phyloP scores from a whole-genome alignment of 2,329 filamentous ascomycete species.

The Arthrinium phaeospermum region DNA sequence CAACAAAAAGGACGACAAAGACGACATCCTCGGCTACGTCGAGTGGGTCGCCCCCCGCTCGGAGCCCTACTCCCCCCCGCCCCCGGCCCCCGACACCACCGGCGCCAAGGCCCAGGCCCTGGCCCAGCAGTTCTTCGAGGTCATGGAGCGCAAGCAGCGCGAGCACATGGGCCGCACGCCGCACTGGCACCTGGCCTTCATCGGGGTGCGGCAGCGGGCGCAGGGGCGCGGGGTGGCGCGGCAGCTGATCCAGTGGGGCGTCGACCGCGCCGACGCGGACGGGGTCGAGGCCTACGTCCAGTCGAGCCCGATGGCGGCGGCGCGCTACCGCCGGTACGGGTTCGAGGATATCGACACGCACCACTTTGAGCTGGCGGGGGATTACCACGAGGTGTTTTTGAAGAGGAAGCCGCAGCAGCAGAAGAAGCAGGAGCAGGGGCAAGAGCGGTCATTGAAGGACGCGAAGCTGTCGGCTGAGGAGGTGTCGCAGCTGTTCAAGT shows the following conservation, averaged over 20 bases:
- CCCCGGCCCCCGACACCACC: slow-evolving; percentile 46
- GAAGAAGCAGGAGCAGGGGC: background rate
- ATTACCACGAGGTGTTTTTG: slow-evolving; percentile 12
- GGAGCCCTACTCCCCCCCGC: slow-evolving; percentile 31
- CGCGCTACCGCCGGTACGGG: slow-evolving; percentile 52
- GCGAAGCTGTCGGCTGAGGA: background rate
- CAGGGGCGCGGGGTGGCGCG: slow-evolving; percentile 54
- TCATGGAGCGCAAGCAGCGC: slow-evolving; percentile 41
- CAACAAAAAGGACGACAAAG: background rate
- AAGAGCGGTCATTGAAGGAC: background rate
- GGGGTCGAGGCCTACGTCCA: slow-evolving; percentile 53
- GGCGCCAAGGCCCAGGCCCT: slow-evolving; percentile 43
- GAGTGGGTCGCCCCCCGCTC: slow-evolving; percentile 50
- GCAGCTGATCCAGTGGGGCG: slow-evolving; percentile 53
- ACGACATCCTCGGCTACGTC: slow-evolving; percentile 48
- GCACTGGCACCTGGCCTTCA: slow-evolving; percentile 56
- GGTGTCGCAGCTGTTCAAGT: background rate
- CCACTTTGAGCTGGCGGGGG: background rate
- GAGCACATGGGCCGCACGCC: slow-evolving; percentile 46
- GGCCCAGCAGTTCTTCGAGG: slow-evolving; percentile 44
- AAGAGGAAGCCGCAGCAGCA: background rate
- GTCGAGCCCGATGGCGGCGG: slow-evolving; percentile 46
- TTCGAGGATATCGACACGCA: slow-evolving; percentile 39
- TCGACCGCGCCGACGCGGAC: slow-evolving; percentile 50
- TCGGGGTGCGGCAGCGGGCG: slow-evolving; percentile 48